Evolutionary conservation across 768 basidiomycete genomes (phyloP).

Genomic region (Cyclocybe cylindracea): DNA sequence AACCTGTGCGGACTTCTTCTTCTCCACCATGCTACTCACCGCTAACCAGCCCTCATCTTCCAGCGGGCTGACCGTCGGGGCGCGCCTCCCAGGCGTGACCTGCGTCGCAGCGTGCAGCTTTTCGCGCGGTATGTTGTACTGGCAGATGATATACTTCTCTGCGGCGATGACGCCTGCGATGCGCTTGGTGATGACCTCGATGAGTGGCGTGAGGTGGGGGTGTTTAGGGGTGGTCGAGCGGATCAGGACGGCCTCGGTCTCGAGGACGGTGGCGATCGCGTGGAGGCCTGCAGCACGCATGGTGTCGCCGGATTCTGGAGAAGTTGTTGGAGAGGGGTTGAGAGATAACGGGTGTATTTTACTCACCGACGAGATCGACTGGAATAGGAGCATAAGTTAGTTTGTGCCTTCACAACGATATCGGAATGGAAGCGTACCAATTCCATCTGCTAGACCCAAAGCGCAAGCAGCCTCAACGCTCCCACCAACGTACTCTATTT

Average conservation of each 20-base stretch:
- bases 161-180: slow-evolving; percentile 93
- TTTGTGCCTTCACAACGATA: background rate
- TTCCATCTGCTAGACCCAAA: slow-evolving; percentile 94
- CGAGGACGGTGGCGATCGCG: slow-evolving; percentile 86
- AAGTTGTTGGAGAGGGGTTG: background rate
- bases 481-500: slow-evolving; percentile 94
- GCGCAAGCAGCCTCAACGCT: slow-evolving; percentile 99
- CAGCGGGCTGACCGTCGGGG: slow-evolving; percentile 83
- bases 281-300: slow-evolving; percentile 98
- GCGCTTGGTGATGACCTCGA: slow-evolving; percentile 80
- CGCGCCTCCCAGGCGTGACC: slow-evolving; percentile 88
- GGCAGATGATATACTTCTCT: slow-evolving; percentile 82
- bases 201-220: slow-evolving; percentile 62
- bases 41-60: slow-evolving; percentile 89
- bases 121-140: slow-evolving; percentile 85
- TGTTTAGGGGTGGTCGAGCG: slow-evolving; percentile 69
- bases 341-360: background rate
- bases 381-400: slow-evolving; percentile 7
- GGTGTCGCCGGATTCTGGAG: slow-evolving; percentile 93
- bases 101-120: slow-evolving; percentile 58
- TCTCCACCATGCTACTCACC: slow-evolving; percentile 91
- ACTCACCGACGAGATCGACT: slow-evolving; percentile 95
- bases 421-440: slow-evolving; percentile 56
- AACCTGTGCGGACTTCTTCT: slow-evolving; percentile 70
- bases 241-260: slow-evolving; percentile 90